Percentiles rank a stretch among this genome's conserved stretches.
These are phyloP conservation scores for Diaporthe sp. DNA, from an alignment of 2,329 filamentous ascomycete genomes.

Conservation along the genomic window DNA sequence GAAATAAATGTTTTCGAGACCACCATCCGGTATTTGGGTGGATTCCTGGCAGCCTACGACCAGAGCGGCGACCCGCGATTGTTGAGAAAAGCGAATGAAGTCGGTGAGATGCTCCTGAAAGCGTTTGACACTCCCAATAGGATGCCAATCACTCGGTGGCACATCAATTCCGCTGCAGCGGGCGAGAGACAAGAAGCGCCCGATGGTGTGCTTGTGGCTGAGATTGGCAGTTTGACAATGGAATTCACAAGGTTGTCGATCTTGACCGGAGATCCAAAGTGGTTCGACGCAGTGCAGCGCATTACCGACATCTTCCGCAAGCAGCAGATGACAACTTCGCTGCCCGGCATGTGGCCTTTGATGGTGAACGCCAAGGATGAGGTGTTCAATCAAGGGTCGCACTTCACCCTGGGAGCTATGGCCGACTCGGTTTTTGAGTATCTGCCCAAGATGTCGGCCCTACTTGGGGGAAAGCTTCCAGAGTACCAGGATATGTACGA, in stretches of 20 bases:
- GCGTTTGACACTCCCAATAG: conserved; percentile 52
- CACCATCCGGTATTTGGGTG: conserved; percentile 46
- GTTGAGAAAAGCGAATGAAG: conserved; percentile 55
- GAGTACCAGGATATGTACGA: conserved; percentile 72
- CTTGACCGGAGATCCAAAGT: conserved; percentile 50
- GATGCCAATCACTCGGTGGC: conserved; percentile 50
- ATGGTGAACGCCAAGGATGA: conserved; percentile 32
- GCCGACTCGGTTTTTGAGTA: conserved; percentile 61
- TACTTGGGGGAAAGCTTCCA: conserved; percentile 69
- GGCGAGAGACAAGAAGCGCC: conserved; percentile 45
- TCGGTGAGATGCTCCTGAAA: conserved; percentile 56
- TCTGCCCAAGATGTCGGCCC: conserved; percentile 62
- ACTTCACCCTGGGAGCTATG: conserved; percentile 56
- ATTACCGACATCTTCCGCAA: conserved; percentile 46
- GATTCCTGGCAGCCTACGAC: conserved; percentile 40
- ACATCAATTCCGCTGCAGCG: conserved; percentile 44
- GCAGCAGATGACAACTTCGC: conserved; percentile 35
- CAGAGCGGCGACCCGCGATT: conserved; percentile 51
- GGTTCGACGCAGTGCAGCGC: conserved; percentile 50
- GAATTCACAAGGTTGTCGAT: conserved; percentile 52
- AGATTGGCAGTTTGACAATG: conserved; percentile 51
- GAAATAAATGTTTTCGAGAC: conserved; percentile 51
- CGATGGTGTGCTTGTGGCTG: conserved; percentile 46
- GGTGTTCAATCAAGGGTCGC: conserved; percentile 39
- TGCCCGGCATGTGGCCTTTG: conserved; percentile 41